A percentile compares a stretch with the other conserved stretches of the same genome.
Evolutionary conservation across 129 eudicot genomes (phyloP).

Genomic region (Heracleum sosnowskyi): DNA sequence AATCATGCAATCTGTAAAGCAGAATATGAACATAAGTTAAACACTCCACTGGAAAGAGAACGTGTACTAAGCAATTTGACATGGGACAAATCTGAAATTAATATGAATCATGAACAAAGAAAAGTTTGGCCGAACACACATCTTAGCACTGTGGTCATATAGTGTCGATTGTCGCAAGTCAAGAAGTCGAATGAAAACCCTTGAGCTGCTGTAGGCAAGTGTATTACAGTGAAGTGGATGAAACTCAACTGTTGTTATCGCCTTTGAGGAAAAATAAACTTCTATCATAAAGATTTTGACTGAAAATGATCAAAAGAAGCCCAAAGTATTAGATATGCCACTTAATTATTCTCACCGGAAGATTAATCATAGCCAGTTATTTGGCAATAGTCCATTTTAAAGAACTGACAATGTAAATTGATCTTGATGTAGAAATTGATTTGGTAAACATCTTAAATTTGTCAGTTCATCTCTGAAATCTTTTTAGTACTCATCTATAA

Average conservation of each 20-base stretch:
- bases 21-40: background rate
- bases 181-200: slow-evolving; percentile 71
- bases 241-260: slow-evolving; percentile 85
- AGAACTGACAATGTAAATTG: background rate
- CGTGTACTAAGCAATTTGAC: background rate
- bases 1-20: slow-evolving; percentile 52
- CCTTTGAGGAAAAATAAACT: slow-evolving; percentile 43
- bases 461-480: background rate
- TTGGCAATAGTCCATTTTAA: background rate
- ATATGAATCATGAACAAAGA: background rate
- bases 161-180: slow-evolving; percentile 93
- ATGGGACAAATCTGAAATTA: background rate
- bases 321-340: background rate
- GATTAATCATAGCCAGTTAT: background rate
- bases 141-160: slow-evolving; percentile 57
- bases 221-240: slow-evolving; percentile 76
- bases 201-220: slow-evolving; percentile 84
- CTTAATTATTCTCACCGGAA: background rate
- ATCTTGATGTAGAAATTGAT: background rate
- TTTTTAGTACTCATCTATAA: background rate
- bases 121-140: slow-evolving; percentile 40
- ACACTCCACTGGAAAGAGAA: background rate
- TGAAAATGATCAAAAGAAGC: slow-evolving; percentile 8
- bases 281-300: background rate
- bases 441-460: background rate